Evolutionary conservation across 345 rosid species (phyloP).

Genomic region (Euclidium syriacum): DNA sequence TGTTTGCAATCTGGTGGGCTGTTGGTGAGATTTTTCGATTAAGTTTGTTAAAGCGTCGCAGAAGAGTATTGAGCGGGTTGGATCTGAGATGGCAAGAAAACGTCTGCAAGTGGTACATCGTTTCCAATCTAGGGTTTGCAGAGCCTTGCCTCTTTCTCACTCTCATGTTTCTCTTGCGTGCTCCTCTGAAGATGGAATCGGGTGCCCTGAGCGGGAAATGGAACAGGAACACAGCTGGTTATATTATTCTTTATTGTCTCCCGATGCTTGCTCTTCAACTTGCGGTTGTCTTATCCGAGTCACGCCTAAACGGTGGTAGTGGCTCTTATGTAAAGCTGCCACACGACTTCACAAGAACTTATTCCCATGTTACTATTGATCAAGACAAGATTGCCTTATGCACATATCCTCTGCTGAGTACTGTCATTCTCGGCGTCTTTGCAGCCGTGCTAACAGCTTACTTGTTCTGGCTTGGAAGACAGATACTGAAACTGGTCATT

Average conservation of each 20-base stretch:
- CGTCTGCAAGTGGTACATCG: conserved; percentile 83
- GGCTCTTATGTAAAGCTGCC: conserved; percentile 47
- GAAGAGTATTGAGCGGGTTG: conserved; percentile 48
- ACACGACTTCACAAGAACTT: conserved; percentile 57
- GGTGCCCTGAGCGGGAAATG: conserved; percentile 68
- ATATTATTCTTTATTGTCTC: conserved; percentile 63
- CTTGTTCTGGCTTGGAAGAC: conserved; percentile 91
- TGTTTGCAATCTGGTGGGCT: conserved; percentile 84
- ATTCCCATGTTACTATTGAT: conserved; percentile 24
- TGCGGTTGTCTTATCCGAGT: conserved; percentile 55
- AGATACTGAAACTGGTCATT: conserved; percentile 75
- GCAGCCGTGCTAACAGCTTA: conserved; percentile 58
- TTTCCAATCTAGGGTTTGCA: conserved; percentile 90
- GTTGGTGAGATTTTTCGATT: conserved; percentile 75
- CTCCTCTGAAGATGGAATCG: conserved; percentile 74
- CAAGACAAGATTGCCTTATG: conserved; percentile 49
- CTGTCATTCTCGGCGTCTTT: conserved; percentile 79
- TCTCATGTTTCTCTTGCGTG: conserved; percentile 78
- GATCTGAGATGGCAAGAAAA: conserved; percentile 76
- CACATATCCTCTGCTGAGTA: conserved; percentile 85
- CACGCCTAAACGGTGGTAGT: conserved; percentile 49
- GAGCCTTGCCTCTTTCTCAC: conserved; percentile 95
- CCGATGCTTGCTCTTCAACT: conserved; percentile 88
- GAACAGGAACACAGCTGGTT: conserved; percentile 68
- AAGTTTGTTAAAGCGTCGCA: conserved; percentile 61